Evolutionary conservation across 768 basidiomycete species (phyloP), one percentile per base, ranked within the genome.

Genomic region (Calocybe cyanea): DNA sequence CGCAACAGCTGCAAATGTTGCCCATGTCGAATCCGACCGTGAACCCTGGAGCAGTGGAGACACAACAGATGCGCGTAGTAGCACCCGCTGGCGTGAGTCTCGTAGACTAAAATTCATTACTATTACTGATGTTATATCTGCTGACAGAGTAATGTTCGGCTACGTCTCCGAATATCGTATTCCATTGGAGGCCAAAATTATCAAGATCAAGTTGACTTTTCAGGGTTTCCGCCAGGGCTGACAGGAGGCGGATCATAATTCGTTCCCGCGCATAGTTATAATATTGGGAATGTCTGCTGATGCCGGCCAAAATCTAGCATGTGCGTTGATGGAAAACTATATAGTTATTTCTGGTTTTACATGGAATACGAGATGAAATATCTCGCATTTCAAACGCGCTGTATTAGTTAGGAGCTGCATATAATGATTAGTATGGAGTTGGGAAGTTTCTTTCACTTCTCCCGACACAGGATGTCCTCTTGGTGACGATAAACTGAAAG

Each of bases 1-100:
- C 93, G 0, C 94, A 96, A 67, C 93, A 96, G 62, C 65, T 99
- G 45, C 94, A 97, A 63, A 99, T 99, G 95, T 74, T 92, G 46
- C 92, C 95, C 5, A 97, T 98, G 87, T 92, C 92, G 4, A 92
- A 85, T 63, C 73, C 85, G 9, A 85, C 80, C 42, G 75, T 99
- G 34, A 69, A 66, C 25, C 84, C 90, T 0, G 91, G 92, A 1
- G 69, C 81, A 7, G 77, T 80, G 13, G 95, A 98, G 64, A 95
- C 93, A 8, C 96, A 98, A 61, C 92, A 95, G 61, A 87, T 99
- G 88, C 80, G 92, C 8, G 82, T 99, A 31, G 73, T 89, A 21
- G 91, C 92, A 9, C 92, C 92, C 2, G 75, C 76, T 7, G 93
- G 93, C 28, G 93, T 94, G 58, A 65, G 90, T 78, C 13, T 18